Conservation (phyloP, 768 basidiomycete genomes). For the Lactarius trivialis region DNA sequence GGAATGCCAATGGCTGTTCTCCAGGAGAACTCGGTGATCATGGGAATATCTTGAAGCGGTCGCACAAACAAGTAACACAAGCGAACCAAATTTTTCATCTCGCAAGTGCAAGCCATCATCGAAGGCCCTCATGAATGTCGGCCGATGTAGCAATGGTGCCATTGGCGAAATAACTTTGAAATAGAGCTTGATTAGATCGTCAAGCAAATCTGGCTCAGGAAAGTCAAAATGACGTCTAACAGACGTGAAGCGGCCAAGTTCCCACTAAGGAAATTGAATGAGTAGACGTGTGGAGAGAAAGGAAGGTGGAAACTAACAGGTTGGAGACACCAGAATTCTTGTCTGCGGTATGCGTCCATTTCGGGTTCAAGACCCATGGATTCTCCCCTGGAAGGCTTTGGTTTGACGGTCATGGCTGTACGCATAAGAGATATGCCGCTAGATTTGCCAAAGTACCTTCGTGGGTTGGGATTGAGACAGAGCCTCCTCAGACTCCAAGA, state of each 20-base stretch:
- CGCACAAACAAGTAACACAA: constrained; percentile 21
- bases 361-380: not conserved
- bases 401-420: constrained; percentile 12
- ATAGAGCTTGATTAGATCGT: constrained; percentile 9
- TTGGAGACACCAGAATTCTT: constrained; percentile 15
- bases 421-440: constrained; percentile 16
- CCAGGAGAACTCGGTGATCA: constrained; percentile 14
- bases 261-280: constrained; percentile 10
- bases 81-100: constrained; percentile 16
- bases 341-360: not conserved
- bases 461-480: constrained; percentile 1
- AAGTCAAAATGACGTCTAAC: constrained; percentile 5
- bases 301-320: constrained; percentile 4
- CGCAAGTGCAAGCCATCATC: constrained; percentile 10
- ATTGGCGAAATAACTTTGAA: constrained; percentile 11
- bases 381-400: not conserved
- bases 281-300: not conserved
- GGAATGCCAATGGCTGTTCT: constrained; percentile 27
- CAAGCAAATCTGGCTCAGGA: constrained; percentile 20
- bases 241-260: constrained; percentile 5
- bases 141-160: constrained; percentile 20
- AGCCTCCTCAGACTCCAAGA: not conserved
- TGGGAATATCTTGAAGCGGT: constrained; percentile 14
- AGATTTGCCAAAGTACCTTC: constrained; percentile 23
- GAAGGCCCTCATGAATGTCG: constrained; percentile 15